A percentile compares a stretch with the other conserved stretches of the same genome.
phyloP scores from a whole-genome alignment of 2,329 filamentous ascomycete species.

The Fusarium sp. region DNA sequence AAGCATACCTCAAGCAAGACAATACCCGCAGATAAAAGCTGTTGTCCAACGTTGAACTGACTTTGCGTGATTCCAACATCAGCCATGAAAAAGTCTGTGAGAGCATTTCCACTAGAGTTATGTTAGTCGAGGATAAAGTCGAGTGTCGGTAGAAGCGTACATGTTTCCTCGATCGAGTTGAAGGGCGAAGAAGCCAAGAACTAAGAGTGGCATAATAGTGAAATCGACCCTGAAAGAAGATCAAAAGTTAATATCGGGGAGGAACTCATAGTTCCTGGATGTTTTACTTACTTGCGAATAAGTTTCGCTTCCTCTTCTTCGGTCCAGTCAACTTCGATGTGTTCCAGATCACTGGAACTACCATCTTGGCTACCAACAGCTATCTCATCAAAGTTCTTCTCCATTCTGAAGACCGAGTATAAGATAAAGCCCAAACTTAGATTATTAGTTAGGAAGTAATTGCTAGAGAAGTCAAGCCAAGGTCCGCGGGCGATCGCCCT shows the following conservation, averaged over 20 bases:
- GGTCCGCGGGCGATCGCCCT: neutral
- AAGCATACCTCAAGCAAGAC: constrained; percentile 51
- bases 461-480: neutral
- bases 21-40: constrained; percentile 59
- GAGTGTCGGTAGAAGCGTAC: constrained; percentile 22
- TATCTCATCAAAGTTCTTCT: constrained; percentile 26
- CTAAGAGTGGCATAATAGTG: constrained; percentile 58
- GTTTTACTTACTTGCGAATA: constrained; percentile 42
- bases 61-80: constrained; percentile 59
- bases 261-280: neutral
- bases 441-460: neutral
- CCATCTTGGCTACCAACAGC: constrained; percentile 5
- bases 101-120: constrained; percentile 50
- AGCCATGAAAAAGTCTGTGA: constrained; percentile 57
- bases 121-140: neutral
- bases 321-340: constrained; percentile 40
- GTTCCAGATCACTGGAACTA: constrained; percentile 25
- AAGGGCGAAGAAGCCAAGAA: constrained; percentile 59
- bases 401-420: constrained; percentile 6
- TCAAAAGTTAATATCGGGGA: too few species aligned
- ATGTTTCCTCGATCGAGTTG: constrained; percentile 53
- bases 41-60: constrained; percentile 60
- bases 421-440: neutral
- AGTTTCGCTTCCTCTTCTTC: constrained; percentile 44
- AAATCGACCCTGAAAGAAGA: constrained; percentile 52